Conservation (phyloP, 345 rosid species). For the Corymbia maculata region DNA sequence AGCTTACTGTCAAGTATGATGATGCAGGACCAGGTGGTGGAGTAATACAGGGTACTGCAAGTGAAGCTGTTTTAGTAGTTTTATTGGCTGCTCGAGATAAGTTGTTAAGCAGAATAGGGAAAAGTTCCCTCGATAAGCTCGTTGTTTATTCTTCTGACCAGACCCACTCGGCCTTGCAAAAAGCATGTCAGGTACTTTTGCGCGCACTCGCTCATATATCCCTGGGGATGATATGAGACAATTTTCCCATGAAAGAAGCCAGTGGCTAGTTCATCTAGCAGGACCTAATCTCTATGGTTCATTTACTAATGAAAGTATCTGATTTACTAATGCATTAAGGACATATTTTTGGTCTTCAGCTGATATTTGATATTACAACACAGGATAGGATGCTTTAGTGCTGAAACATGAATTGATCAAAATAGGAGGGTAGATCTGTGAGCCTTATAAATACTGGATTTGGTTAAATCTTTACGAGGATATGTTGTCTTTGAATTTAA, state of each 20-base stretch:
- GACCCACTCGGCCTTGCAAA: slow-evolving; percentile 74
- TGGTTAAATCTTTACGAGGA: not conserved
- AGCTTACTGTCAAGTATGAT: not conserved
- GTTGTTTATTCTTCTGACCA: slow-evolving; percentile 86
- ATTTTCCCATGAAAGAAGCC: not conserved
- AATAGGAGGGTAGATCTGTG: not conserved
- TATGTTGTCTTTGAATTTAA: not conserved
- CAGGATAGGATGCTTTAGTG: not conserved
- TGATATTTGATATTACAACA: not conserved
- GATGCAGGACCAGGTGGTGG: slow-evolving; percentile 84
- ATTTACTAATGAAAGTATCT: not conserved
- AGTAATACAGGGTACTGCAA: slow-evolving; percentile 89
- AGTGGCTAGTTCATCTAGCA: not conserved
- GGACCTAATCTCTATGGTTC: not conserved
- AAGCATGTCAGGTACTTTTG: slow-evolving; percentile 75
- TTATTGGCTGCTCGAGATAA: slow-evolving; percentile 75
- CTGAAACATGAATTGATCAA: not conserved
- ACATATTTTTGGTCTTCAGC: not conserved
- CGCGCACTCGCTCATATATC: not conserved
- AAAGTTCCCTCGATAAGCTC: slow-evolving; percentile 54
- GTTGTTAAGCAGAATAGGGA: slow-evolving; percentile 41
- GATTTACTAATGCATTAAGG: not conserved
- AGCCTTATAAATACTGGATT: not conserved
- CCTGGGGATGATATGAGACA: not conserved
- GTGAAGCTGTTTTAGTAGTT: slow-evolving; percentile 85